phyloP scores from a whole-genome alignment of 2,329 filamentous ascomycete genomes.

The Fusarium fracticaudum region DNA sequence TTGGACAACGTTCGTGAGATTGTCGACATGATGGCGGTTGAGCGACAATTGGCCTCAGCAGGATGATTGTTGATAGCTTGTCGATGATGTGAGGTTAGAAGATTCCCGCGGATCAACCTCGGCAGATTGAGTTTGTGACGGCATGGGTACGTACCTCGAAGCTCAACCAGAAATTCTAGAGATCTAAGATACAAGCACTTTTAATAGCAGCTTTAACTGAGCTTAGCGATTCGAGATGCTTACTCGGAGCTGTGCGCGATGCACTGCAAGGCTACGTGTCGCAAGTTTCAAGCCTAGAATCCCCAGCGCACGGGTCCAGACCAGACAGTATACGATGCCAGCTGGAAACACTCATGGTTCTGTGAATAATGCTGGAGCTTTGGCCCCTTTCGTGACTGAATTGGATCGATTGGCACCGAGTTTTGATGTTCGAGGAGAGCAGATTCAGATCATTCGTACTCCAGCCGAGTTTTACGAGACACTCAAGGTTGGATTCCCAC shows the following conservation, averaged over 20 bases:
- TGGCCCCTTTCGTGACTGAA: conserved; percentile 71
- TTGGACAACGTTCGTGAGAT: conserved; percentile 87
- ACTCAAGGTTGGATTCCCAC: conserved; percentile 71
- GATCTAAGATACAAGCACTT: conserved; percentile 23
- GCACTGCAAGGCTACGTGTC: conserved; percentile 41
- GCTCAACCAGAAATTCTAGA: conserved; percentile 31
- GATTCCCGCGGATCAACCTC: conserved; percentile 46
- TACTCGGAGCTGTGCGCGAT: conserved; percentile 48
- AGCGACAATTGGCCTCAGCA: conserved; percentile 42
- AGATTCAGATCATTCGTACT: conserved; percentile 80
- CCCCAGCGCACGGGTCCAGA: conserved; percentile 48
- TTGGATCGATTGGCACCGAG: conserved; percentile 90
- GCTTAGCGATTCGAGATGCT: conserved; percentile 44
- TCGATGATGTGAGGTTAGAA: conserved; percentile 37
- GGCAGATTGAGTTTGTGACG: conserved; percentile 34
- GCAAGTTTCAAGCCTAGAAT: conserved; percentile 36
- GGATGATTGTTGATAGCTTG: conserved; percentile 23
- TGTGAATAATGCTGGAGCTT: conserved; percentile 48
- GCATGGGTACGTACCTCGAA: conserved; percentile 33
- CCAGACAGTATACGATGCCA: conserved; percentile 54
- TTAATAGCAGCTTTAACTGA: conserved; percentile 5
- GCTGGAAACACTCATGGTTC: conserved; percentile 36
- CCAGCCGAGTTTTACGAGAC: conserved; percentile 92
- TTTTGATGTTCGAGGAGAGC: conserved; percentile 83
- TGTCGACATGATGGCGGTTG: conserved; percentile 81